A percentile compares a stretch with the other conserved stretches of the same genome.
These are phyloP conservation scores for Cercospora sp. DNA, from an alignment of 2,329 filamentous ascomycete species.

Conservation along the genomic window DNA sequence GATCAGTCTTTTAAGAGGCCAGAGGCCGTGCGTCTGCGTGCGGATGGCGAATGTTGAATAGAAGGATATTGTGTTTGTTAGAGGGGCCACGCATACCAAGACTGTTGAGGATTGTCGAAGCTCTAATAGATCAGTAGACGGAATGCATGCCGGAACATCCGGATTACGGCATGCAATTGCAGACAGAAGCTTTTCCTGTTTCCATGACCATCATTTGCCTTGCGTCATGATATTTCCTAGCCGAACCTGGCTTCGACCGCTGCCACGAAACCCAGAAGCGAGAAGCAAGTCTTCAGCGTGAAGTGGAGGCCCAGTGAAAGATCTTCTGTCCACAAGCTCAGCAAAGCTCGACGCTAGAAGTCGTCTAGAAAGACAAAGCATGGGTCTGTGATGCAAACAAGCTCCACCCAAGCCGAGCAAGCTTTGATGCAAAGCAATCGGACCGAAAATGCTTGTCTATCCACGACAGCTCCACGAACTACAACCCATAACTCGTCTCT, in stretches of 20 bases:
- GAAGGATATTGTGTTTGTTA: too few species aligned
- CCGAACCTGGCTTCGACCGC: background rate
- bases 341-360: constrained; percentile 8
- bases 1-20: too few species aligned
- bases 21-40: too few species aligned
- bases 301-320: background rate
- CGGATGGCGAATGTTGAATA: too few species aligned
- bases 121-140: background rate
- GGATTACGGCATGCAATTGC: background rate
- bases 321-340: background rate
- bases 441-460: constrained; percentile 19
- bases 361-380: constrained; percentile 1
- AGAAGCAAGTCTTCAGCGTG: background rate
- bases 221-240: background rate
- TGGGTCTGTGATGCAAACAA: constrained; percentile 7
- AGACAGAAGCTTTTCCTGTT: background rate
- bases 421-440: constrained; percentile 13
- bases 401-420: constrained; percentile 16
- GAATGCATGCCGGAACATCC: constrained; percentile 1
- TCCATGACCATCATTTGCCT: background rate
- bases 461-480: background rate
- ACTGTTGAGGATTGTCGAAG: too few species aligned
- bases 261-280: background rate
- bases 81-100: too few species aligned
- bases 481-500: background rate